Evolutionary conservation across 1,284 basidiomycete genomes (phyloP).

Genomic region (Malassezia yamatoensis): DNA sequence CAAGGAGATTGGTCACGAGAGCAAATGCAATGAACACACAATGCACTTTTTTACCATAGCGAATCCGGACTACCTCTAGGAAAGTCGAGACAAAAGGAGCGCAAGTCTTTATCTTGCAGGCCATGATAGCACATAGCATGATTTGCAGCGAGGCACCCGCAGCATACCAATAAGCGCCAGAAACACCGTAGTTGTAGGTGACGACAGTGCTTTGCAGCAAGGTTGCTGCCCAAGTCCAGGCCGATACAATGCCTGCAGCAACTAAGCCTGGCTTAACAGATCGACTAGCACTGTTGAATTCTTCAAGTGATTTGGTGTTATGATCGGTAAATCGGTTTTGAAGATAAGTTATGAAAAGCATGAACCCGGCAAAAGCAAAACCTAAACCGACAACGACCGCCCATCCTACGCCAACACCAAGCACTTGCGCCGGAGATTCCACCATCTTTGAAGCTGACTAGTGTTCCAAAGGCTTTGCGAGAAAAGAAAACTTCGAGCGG

Average conservation of each 20-base stretch:
- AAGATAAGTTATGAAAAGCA: conserved; percentile 34
- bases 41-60: conserved; percentile 68
- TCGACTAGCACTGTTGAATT: conserved; percentile 40
- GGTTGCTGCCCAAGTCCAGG: conserved; percentile 51
- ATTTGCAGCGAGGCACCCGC: conserved; percentile 56
- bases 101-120: conserved; percentile 56
- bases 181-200: conserved; percentile 18
- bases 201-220: conserved; percentile 58
- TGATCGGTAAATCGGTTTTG: conserved; percentile 36
- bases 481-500: too few relatives aligned
- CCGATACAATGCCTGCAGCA: conserved; percentile 69
- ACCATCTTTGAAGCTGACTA: not conserved
- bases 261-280: conserved; percentile 69
- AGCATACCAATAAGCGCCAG: conserved; percentile 28
- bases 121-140: conserved; percentile 55
- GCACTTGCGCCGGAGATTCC: conserved; percentile 21
- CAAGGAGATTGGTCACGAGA: conserved; percentile 58
- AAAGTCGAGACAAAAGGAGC: conserved; percentile 55
- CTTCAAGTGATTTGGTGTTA: conserved; percentile 30
- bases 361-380: conserved; percentile 26
- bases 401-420: conserved; percentile 39
- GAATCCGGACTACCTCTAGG: conserved; percentile 59
- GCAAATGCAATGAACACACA: conserved; percentile 67
- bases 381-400: conserved; percentile 43
- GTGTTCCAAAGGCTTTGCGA: not conserved